Evolutionary conservation across 176 grass and related monocot species (phyloP), one percentile per base, ranked within the genome.

Genomic region (Ampelocalamus luodianensis): DNA sequence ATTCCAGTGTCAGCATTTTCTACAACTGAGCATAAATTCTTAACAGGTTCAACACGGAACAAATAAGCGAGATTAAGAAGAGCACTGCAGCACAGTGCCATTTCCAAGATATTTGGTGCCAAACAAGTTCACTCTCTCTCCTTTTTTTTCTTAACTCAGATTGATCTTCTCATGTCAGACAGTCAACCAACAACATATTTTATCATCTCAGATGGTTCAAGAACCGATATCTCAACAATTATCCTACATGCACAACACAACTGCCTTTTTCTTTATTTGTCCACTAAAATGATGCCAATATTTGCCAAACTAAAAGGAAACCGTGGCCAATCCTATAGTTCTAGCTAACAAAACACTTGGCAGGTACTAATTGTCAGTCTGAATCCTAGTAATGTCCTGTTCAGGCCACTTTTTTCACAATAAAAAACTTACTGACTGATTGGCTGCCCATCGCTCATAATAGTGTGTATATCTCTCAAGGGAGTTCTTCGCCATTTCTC

Each of bases 401-500:
- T 65, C 58, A 87, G 49, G 36, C 10, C 5, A 78, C 3, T 87
- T 29, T 82, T 23, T 68, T 69, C 44, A 27, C 20, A 83, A 26
- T 44, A 34, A 46, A 76, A 10, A 62, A 93, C 97, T 66, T 96
- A 99, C 97, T 20, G 93, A 99, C 43, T 99, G 97, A 94, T 99
- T 99, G 43, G 97, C 93, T 70, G 97, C 97, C 97, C 97, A 99
- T 38, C 97, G 93, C 67, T 99, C 97, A 90, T 99, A 99, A 82
- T 99, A 99, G 86, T 99, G 97, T 68, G 97, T 99, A 61, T 99
- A 99, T 86, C 93, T 99, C 86, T 99, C 97, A 66, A 96, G 97
- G 11, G 97, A 99, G 76, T 99, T 96, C 84, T 99, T 99, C 37
- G 97, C 97, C 97, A 99, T 99, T 89, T 99, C 97, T 90, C 97